Evolutionary conservation across 352 stramenopile species (phyloP).

Genomic region (Phytophthora lateralis): DNA sequence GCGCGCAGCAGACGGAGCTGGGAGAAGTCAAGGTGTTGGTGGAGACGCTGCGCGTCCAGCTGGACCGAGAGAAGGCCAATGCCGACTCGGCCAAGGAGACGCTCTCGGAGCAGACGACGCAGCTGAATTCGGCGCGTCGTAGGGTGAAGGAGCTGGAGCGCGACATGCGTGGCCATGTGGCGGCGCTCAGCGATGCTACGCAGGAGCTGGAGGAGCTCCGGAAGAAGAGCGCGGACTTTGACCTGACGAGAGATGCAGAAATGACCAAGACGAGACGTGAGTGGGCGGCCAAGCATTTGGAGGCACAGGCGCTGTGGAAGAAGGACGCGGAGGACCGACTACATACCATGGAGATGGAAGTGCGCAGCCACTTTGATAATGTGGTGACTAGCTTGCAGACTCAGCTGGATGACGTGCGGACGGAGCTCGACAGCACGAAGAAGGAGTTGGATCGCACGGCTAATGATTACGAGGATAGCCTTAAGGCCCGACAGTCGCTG

Average conservation of each 20-base stretch:
- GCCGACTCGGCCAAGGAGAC: constrained; percentile 78
- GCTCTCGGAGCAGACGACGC: constrained; percentile 69
- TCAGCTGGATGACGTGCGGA: constrained; percentile 66
- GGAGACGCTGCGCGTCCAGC: constrained; percentile 54
- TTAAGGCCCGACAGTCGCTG: constrained; percentile 70
- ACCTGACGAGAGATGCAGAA: constrained; percentile 71
- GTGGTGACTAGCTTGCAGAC: constrained; percentile 55
- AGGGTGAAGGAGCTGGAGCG: constrained; percentile 79
- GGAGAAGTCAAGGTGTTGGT: constrained; percentile 60
- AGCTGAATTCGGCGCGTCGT: constrained; percentile 65
- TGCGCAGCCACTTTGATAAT: constrained; percentile 73
- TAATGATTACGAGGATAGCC: constrained; percentile 82
- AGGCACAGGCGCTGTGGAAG: constrained; percentile 75
- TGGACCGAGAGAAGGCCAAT: constrained; percentile 66
- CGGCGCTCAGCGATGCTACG: constrained; percentile 56
- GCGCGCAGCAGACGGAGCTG: constrained; percentile 72
- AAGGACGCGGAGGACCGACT: constrained; percentile 80
- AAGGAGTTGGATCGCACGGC: constrained; percentile 77
- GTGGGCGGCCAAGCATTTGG: constrained; percentile 78
- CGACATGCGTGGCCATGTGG: constrained; percentile 54
- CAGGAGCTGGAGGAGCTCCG: constrained; percentile 74
- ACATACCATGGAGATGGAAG: constrained; percentile 72
- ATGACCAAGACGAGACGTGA: constrained; percentile 76
- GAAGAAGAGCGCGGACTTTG: constrained; percentile 78
- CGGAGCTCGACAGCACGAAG: constrained; percentile 73